phyloP scores from a whole-genome alignment of 257 asterid species.

The Coffea canephora region DNA sequence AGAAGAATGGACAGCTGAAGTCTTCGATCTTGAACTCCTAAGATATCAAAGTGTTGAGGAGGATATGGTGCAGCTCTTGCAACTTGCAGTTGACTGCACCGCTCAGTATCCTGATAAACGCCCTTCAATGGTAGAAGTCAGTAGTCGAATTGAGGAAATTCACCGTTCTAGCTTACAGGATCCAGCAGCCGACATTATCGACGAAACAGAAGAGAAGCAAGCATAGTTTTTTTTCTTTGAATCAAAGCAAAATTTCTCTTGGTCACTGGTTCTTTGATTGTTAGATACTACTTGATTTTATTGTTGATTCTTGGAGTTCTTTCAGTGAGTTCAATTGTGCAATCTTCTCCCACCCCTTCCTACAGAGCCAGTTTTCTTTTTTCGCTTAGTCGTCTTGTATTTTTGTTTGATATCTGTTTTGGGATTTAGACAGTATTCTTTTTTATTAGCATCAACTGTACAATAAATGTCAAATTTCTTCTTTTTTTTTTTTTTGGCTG shows the following conservation, averaged over 20 bases:
- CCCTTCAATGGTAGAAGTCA: slow-evolving; percentile 44
- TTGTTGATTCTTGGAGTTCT: slow-evolving; percentile 17
- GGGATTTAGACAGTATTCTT: slow-evolving; percentile 14
- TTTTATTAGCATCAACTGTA: slow-evolving; percentile 7
- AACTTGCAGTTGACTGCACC: slow-evolving; percentile 47
- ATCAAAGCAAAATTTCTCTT: neutral
- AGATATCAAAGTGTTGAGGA: slow-evolving; percentile 42
- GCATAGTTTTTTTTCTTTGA: neutral
- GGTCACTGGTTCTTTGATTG: neutral
- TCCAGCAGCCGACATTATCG: slow-evolving; percentile 20
- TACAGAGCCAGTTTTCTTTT: neutral
- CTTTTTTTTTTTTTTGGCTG: neutral
- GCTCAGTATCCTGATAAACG: slow-evolving; percentile 51
- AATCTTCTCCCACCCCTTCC: neutral
- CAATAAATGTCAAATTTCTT: slow-evolving; percentile 5
- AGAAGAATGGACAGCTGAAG: slow-evolving; percentile 50
- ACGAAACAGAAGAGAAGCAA: slow-evolving; percentile 14
- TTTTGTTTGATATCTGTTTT: slow-evolving; percentile 7
- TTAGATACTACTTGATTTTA: slow-evolving; percentile 10
- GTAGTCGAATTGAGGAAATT: slow-evolving; percentile 35
- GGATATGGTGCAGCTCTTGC: slow-evolving; percentile 56
- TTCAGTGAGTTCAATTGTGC: slow-evolving; percentile 3
- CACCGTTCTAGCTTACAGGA: slow-evolving; percentile 29
- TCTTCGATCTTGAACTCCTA: slow-evolving; percentile 45
- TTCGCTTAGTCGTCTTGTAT: neutral